phyloP scores from a whole-genome alignment of 257 asterid species.

The Phtheirospermum japonicum region DNA sequence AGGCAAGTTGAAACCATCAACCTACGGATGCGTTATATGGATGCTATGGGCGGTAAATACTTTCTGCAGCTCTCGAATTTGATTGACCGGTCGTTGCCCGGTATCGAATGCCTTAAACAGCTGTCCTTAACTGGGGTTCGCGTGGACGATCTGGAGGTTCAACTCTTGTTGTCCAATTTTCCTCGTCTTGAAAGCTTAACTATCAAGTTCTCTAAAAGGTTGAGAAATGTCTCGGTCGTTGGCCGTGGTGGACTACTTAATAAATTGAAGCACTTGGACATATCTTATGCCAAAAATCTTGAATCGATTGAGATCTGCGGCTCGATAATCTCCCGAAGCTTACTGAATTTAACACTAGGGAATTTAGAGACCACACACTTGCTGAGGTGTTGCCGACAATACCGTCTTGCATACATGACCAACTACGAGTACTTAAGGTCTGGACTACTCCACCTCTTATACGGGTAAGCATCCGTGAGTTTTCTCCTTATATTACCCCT shows the following conservation, averaged over 20 bases:
- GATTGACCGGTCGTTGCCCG: background rate
- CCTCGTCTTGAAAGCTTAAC: constrained; percentile 1
- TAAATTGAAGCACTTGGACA: background rate
- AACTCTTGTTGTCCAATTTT: background rate
- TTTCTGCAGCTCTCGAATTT: background rate
- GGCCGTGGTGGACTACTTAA: background rate
- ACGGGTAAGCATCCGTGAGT: too few species aligned
- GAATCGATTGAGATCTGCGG: background rate
- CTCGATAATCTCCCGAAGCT: constrained; percentile 10
- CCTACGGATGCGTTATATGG: background rate
- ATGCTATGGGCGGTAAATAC: background rate
- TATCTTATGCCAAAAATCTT: background rate
- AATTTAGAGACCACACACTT: too few species aligned
- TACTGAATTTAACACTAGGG: background rate
- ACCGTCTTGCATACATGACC: background rate
- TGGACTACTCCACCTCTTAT: too few species aligned
- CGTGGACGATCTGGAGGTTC: background rate
- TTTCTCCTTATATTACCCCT: too few species aligned
- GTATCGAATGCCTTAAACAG: background rate
- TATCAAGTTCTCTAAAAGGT: background rate
- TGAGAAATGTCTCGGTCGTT: background rate
- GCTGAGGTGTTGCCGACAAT: background rate
- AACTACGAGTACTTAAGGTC: background rate
- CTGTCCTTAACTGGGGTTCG: background rate
- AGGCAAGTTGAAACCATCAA: constrained; percentile 1